Conservation (phyloP, 1,139 yeast genomes). For the Kodamaea sp. region DNA sequence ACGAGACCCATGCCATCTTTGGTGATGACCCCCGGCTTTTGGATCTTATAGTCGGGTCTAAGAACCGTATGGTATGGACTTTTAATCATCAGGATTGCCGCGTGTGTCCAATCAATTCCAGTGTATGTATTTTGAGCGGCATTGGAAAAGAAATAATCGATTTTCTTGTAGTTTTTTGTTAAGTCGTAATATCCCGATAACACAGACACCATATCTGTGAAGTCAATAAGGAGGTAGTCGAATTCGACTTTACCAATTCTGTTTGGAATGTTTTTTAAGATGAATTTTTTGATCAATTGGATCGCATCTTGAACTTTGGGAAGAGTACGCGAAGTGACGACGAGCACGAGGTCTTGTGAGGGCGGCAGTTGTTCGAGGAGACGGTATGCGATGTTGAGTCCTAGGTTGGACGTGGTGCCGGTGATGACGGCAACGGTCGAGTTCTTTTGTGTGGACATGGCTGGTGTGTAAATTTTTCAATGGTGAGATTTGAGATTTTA, state of each 20-base stretch:
- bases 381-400: slow-evolving; percentile 79
- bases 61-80: slow-evolving; percentile 80
- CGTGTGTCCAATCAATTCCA: slow-evolving; percentile 83
- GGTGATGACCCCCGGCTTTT: slow-evolving; percentile 68
- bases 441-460: slow-evolving; percentile 17
- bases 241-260: slow-evolving; percentile 64
- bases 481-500: no score
- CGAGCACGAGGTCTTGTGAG: slow-evolving; percentile 60
- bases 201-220: slow-evolving; percentile 86
- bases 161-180: slow-evolving; percentile 53
- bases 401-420: slow-evolving; percentile 66
- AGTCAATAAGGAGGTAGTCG: slow-evolving; percentile 83
- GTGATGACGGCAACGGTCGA: slow-evolving; percentile 42
- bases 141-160: slow-evolving; percentile 79
- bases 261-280: slow-evolving; percentile 28
- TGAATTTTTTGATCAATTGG: slow-evolving; percentile 51
- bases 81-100: slow-evolving; percentile 58
- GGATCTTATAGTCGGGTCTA: slow-evolving; percentile 78
- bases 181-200: slow-evolving; percentile 72
- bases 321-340: slow-evolving; percentile 84
- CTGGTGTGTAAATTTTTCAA: not conserved
- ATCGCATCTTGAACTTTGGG: slow-evolving; percentile 82
- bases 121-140: slow-evolving; percentile 86
- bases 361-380: slow-evolving; percentile 57
- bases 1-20: slow-evolving; percentile 77